Conservation (phyloP, 352 stramenopile species). For the Pythium rhizo-oryzae region DNA sequence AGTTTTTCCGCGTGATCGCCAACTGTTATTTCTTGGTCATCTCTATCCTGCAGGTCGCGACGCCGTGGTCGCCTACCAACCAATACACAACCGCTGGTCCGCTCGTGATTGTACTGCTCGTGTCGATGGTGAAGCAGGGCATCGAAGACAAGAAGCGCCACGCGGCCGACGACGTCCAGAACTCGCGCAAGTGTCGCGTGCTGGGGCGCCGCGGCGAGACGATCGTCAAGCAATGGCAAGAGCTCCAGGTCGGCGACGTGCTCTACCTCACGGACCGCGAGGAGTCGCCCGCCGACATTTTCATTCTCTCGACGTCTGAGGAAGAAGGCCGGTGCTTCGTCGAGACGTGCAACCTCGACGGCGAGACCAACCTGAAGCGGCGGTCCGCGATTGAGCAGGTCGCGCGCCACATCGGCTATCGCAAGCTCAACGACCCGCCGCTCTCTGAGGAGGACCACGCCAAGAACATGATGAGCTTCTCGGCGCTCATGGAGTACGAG, state of each 20-base stretch:
- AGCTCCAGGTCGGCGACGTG: conserved; percentile 77
- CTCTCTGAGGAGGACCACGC: conserved; percentile 41
- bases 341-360: conserved; percentile 94
- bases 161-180: conserved; percentile 64
- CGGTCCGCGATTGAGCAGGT: conserved; percentile 57
- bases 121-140: conserved; percentile 81
- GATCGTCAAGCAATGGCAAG: conserved; percentile 64
- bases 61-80: conserved; percentile 69
- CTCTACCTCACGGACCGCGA: conserved; percentile 55
- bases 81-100: conserved; percentile 77
- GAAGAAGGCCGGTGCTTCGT: conserved; percentile 88
- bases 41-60: conserved; percentile 90
- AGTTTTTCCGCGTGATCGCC: conserved; percentile 94
- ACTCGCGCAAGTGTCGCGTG: conserved; percentile 56
- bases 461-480: conserved; percentile 46
- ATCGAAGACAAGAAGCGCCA: conserved; percentile 83
- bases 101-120: conserved; percentile 70
- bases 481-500: conserved; percentile 60
- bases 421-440: conserved; percentile 54
- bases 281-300: conserved; percentile 64
- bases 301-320: conserved; percentile 73
- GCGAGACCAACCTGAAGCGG: conserved; percentile 95
- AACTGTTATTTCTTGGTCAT: conserved; percentile 97
- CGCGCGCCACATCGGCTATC: conserved; percentile 57
- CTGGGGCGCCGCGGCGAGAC: conserved; percentile 42